These are phyloP conservation scores for Entoloma clypeatum DNA, from an alignment of 1,284 basidiomycete genomes.

Conservation along the genomic window DNA sequence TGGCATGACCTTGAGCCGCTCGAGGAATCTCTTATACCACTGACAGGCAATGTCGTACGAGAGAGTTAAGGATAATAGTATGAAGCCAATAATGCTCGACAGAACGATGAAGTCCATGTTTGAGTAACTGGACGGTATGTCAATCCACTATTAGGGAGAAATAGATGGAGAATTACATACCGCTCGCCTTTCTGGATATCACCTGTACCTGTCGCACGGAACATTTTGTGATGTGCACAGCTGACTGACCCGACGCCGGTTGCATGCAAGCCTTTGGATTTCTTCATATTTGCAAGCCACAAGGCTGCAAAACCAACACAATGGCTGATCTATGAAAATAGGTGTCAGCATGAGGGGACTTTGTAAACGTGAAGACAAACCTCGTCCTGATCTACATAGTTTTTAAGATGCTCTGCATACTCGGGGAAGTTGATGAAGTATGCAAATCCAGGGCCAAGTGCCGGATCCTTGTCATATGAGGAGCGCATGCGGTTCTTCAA, in stretches of 20 bases:
- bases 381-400: conserved; percentile 9
- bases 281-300: conserved; percentile 3
- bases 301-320: conserved; percentile 10
- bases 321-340: conserved; percentile 4
- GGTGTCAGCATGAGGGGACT: neutral
- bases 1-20: conserved; percentile 13
- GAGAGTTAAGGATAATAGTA: conserved; percentile 11
- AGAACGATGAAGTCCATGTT: conserved; percentile 24
- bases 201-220: conserved; percentile 13
- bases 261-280: conserved; percentile 5
- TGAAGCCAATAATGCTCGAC: conserved; percentile 11
- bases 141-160: neutral
- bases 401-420: conserved; percentile 5
- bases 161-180: conserved; percentile 5
- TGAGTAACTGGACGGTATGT: conserved; percentile 18
- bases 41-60: conserved; percentile 22
- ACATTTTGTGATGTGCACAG: conserved; percentile 20
- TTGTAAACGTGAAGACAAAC: conserved; percentile 3
- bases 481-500: conserved; percentile 11
- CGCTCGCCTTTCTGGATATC: conserved; percentile 18
- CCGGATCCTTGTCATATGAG: conserved; percentile 7
- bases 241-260: conserved; percentile 7
- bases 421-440: conserved; percentile 9
- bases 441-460: conserved; percentile 11
- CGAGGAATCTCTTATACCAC: conserved; percentile 14